Conservation (phyloP, 2,329 filamentous ascomycete species). For the Aspergillus tamarii region DNA sequence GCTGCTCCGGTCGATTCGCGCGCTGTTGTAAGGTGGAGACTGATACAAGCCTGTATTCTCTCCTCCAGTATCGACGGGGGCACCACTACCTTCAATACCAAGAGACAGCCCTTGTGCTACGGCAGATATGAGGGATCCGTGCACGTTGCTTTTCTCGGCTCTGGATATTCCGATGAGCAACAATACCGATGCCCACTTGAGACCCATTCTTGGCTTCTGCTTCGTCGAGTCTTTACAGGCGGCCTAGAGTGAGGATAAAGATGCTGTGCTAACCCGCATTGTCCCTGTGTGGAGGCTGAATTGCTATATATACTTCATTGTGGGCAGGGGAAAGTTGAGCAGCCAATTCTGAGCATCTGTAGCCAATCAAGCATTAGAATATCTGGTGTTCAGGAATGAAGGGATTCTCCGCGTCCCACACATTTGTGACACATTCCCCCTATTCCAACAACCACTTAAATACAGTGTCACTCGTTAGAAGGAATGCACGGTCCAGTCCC, state of each 20-base stretch:
- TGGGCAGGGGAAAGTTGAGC: neutral
- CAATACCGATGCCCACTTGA: neutral
- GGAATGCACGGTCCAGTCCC: neutral
- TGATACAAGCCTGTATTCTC: conserved; percentile 6
- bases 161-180: neutral
- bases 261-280: neutral
- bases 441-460: neutral
- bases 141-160: neutral
- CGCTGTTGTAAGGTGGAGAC: conserved; percentile 19
- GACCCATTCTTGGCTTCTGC: neutral
- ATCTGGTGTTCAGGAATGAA: neutral
- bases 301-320: neutral
- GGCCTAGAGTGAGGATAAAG: neutral
- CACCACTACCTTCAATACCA: conserved; percentile 7
- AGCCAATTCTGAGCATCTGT: neutral
- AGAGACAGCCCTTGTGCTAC: neutral
- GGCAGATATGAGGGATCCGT: neutral
- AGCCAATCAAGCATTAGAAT: neutral
- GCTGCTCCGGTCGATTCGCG: conserved; percentile 13
- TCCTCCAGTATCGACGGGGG: neutral
- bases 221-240: neutral
- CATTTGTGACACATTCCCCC: neutral
- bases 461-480: neutral
- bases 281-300: neutral
- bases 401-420: neutral